phyloP scores from a whole-genome alignment of 2,329 filamentous ascomycete species.

The Mycosphaerelloides madeirae region DNA sequence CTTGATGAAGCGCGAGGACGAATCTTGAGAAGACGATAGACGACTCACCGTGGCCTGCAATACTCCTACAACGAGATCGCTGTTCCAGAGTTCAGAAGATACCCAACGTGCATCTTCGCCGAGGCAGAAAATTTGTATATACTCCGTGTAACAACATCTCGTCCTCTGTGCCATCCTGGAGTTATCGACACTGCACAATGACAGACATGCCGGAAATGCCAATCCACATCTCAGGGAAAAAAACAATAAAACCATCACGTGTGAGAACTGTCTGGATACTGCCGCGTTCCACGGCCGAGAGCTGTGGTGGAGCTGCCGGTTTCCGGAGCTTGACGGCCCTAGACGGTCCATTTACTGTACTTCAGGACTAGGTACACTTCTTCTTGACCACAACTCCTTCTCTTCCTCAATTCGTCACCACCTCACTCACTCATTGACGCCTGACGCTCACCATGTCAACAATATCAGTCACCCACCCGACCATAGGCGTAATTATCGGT shows the following conservation, averaged over 20 bases:
- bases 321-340: too few relatives aligned
- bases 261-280: too few relatives aligned
- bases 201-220: too few relatives aligned
- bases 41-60: neutral
- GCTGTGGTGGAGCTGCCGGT: too few relatives aligned
- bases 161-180: constrained; percentile 1
- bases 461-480: constrained; percentile 19
- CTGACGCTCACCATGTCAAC: constrained; percentile 2
- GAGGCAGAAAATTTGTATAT: constrained; percentile 17
- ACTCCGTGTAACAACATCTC: constrained; percentile 15
- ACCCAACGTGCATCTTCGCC: constrained; percentile 12
- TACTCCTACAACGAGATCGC: constrained; percentile 3
- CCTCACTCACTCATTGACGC: neutral
- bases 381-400: too few relatives aligned
- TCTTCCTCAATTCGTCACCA: neutral
- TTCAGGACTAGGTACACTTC: neutral
- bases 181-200: too few relatives aligned
- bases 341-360: neutral
- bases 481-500: constrained; percentile 23
- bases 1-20: neutral
- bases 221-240: too few relatives aligned
- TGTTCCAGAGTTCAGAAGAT: constrained; percentile 8
- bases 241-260: too few relatives aligned
- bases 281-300: too few relatives aligned
- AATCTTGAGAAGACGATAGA: neutral